Percentiles rank a stretch among this genome's conserved stretches.
These are phyloP conservation scores for Aspergillus pseudoterreus DNA, from an alignment of 2,329 filamentous ascomycete genomes.

Conservation along the genomic window DNA sequence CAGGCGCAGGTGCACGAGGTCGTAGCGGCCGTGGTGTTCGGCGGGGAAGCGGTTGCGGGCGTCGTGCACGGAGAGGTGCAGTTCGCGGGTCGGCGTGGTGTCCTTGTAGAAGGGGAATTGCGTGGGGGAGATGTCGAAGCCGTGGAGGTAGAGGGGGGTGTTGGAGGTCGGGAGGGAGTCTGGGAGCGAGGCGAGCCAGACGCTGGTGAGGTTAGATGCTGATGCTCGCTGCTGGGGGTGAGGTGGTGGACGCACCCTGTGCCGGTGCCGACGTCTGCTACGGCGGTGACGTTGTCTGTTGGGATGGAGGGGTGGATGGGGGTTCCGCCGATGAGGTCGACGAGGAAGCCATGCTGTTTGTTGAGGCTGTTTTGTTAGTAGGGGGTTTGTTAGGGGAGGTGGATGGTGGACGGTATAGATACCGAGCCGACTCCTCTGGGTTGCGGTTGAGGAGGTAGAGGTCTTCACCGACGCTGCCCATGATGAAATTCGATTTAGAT, in stretches of 20 bases:
- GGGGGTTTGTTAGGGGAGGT: neutral
- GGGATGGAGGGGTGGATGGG: conserved; percentile 25
- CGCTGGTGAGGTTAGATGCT: conserved; percentile 6
- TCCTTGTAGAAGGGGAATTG: conserved; percentile 20
- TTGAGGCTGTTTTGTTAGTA: conserved; percentile 16
- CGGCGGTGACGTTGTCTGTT: conserved; percentile 7
- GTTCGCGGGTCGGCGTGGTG: conserved; percentile 1
- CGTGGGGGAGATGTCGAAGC: conserved; percentile 29
- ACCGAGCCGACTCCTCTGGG: conserved; percentile 17
- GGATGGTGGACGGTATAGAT: neutral
- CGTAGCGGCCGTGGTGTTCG: conserved; percentile 25
- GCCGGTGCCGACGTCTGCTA: conserved; percentile 28
- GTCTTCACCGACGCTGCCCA: neutral
- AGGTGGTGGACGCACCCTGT: conserved; percentile 18
- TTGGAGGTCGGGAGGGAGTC: conserved; percentile 9
- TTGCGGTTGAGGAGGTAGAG: conserved; percentile 20
- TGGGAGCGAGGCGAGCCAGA: conserved; percentile 20
- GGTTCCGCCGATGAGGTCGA: conserved; percentile 15
- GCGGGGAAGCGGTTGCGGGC: conserved; percentile 22
- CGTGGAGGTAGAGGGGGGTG: conserved; percentile 18
- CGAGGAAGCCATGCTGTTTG: conserved; percentile 22
- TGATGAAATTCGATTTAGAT: neutral
- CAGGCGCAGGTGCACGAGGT: conserved; percentile 29
- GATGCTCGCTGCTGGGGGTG: neutral
- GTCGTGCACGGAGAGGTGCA: conserved; percentile 22